These are phyloP conservation scores for Boletellus ananas DNA, from an alignment of 768 basidiomycete genomes.

Conservation along the genomic window DNA sequence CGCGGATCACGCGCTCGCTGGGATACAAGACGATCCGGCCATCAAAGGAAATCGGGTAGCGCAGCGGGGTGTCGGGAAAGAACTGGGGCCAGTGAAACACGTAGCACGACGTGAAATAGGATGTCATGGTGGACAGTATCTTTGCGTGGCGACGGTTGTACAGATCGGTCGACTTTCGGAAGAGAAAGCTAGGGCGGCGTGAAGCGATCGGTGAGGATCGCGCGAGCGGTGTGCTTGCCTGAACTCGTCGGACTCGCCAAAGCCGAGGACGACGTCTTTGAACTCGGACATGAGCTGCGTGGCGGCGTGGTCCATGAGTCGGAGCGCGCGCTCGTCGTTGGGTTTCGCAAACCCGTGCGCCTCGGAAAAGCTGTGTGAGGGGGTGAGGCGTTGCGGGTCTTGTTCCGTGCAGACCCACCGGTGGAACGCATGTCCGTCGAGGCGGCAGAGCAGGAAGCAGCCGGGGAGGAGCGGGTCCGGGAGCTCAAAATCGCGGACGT, in stretches of 20 bases:
- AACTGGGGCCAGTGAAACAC: constrained; percentile 81
- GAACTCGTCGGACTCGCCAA: constrained; percentile 97
- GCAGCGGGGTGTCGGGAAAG: constrained; percentile 67
- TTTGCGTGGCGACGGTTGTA: constrained; percentile 89
- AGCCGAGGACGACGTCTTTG: constrained; percentile 80
- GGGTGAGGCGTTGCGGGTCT: background rate
- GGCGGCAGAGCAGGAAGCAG: constrained; percentile 78
- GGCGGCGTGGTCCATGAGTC: constrained; percentile 92
- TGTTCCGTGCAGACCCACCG: constrained; percentile 44
- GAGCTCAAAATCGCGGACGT: constrained; percentile 86
- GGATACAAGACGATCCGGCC: constrained; percentile 86
- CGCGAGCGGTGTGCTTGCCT: constrained; percentile 49
- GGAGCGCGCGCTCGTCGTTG: constrained; percentile 82
- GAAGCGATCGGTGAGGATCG: background rate
- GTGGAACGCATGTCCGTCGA: constrained; percentile 95
- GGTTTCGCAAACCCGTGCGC: constrained; percentile 83
- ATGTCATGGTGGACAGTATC: constrained; percentile 77
- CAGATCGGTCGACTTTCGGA: constrained; percentile 67
- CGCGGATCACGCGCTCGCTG: constrained; percentile 61
- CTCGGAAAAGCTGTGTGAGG: constrained; percentile 68
- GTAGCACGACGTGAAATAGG: constrained; percentile 87
- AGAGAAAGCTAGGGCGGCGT: constrained; percentile 64
- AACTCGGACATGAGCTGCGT: constrained; percentile 75
- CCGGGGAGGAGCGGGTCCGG: constrained; percentile 82
- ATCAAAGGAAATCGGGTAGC: constrained; percentile 91